Base-by-base conservation (phyloP, 345 rosid species). In the Geranium brycei region DNA sequence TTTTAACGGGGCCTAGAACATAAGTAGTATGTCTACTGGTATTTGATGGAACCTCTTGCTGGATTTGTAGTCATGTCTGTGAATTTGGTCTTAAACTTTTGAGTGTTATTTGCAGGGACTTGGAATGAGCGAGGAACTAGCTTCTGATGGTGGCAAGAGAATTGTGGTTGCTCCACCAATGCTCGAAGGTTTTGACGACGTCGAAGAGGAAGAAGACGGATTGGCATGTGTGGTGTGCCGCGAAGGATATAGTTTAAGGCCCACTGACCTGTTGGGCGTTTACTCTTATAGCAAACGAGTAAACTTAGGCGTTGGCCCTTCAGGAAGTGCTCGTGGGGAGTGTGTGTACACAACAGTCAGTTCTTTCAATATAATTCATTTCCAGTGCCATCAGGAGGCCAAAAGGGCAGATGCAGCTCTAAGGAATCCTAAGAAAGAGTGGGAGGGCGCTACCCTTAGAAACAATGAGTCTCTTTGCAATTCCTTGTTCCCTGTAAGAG, bases 331-430 rank as follows among this genome's bases (percentile, higher is more conserved):
- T 28, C 96, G 95, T 70, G 99, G 96, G 7, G 99, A 93, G 68
- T 93, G 87, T 62, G 97, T 93, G 64, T 93, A 93, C 74, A 93
- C 99, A 47, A 86, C 99, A n/a, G 97, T 93, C 41, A 93, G 99
- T 75, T 90, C 81, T 47, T 93, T 93, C 76, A 90, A 90, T 70
- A 85, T 84, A 13, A 90, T 93, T 80, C 97, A 93, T 74, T 93
- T 93, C 80, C 99, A 88, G 68, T 93, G 99, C 76, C 99, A 93
- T 74, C 99, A 88, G 74, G 99, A 93, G 73, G 99, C 99, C n/a
- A 93, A 90, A 77, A 81, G 96, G 76, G 99, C 99, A 5, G 99
- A 93, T 70, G 86, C 97, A 66, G 92, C 89, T 63, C 86, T 88
- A 66, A 90, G n/a, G 78, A 93, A 74, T 71, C 97, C 97, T 4